Base-by-base conservation (phyloP, 2,329 filamentous ascomycete species). In the Cladophialophora psammophila region DNA sequence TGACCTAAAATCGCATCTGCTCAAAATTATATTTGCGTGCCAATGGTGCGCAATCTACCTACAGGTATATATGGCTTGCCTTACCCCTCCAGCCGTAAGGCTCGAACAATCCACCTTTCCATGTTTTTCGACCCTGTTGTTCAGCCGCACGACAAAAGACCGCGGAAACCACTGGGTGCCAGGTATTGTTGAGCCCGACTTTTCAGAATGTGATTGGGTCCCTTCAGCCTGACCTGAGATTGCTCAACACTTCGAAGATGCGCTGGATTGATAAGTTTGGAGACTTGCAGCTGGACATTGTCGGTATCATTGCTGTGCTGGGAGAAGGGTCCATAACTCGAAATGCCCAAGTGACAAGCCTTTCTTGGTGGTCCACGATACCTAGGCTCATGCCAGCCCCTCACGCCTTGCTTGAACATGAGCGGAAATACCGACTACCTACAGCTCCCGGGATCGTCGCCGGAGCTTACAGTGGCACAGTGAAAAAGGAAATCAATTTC, bases 311-410 rank as follows among this genome's bases (percentile, higher is more conserved):
- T 60, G 87, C 87, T 67, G 85, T 89, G 72, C 86, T 89, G 64
- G 87, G 87, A 74, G 87, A 89, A 77, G 83, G 82, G 2, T 83
- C 84, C 18, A 86, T 89, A 68, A 81, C 83, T 52, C 84, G 85
- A 67, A 86, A 88, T 73, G 79, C 84, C 1, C 87, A 88, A 74
- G 81, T 84, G 59, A 83, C 88, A 68, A 88, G 86, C 1, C 83
- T 86, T n/a, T 86, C 85, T 9, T 80, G 82, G 68, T 80, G 86
- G 38, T 87, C 85, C 70, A 80, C 86, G 45, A 79, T 89, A 3
- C 87, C 87, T 34, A 84, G 87, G 57, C 82, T 89, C 60, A 82
- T 89, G 34, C 87, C 87, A 8, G 87, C 87, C 1, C 87, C 87
- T 0, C 87, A 89, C 76, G 85, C 85, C 55, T 80, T 90, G n/a